Base-by-base conservation (phyloP, 2,329 filamentous ascomycete species). In the Penicillium sp. region DNA sequence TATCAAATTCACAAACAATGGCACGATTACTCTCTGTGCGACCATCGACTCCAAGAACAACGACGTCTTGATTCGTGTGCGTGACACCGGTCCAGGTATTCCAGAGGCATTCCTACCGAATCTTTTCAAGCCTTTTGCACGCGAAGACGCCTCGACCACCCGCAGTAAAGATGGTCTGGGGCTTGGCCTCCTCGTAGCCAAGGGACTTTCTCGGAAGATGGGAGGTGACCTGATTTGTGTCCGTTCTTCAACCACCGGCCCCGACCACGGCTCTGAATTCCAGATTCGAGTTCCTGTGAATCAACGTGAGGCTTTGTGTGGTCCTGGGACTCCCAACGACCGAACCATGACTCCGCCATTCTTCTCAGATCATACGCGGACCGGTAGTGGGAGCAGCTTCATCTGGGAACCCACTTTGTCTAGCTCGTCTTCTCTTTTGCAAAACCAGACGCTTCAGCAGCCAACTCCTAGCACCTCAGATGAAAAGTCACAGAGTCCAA, bases 181-280 rank as follows among this genome's bases (percentile, higher is more conserved):
- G 0, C 76, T 90, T 7, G 87, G 88, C 27, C 75, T 90, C 11
- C 80, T 90, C 67, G 88, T 90, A n/a, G 88, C 87, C 1, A 90
- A 90, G 72, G 87, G 87, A 3, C 78, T 90, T 46, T 85, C 87
- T 5, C 80, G 87, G 53, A 88, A 87, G 68, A 82, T 90, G 55
- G 86, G 87, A 26, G 88, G 88, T 16, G 87, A 90, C 71, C 75
- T 90, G 21, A 81, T 83, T 51, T 85, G 87, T 63, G 80, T 86
- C 43, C 80, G 82, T 49, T 88, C 88, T 4, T 82, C 85, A 31
- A 87, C 86, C 0, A 77, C 80, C 9, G 87, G 86, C 0, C 81
- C 84, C 10, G 72, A 79, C 31, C 83, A 81, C 65, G 88, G 88
- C 11, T 85, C 86, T 1, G 86, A 89, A 62, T 90, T 90, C 68